These are phyloP conservation scores for Colletotrichum nymphaeae DNA, from an alignment of 2,329 filamentous ascomycete species.

Conservation along the genomic window DNA sequence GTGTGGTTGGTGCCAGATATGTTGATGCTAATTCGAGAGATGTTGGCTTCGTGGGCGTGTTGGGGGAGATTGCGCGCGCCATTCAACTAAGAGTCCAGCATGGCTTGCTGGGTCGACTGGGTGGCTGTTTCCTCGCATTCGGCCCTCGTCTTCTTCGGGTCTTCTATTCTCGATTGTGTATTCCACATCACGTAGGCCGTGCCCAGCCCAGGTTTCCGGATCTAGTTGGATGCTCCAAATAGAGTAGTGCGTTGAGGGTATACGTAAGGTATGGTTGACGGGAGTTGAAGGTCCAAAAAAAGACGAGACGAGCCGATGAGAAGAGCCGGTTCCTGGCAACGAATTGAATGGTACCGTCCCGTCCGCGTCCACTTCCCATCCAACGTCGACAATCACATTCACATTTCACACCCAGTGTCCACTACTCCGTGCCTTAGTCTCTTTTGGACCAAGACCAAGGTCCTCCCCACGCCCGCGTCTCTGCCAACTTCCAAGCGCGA, in stretches of 20 bases:
- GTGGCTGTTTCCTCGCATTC: background rate
- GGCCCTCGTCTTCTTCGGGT: background rate
- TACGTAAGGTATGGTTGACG: constrained; percentile 13
- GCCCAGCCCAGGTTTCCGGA: background rate
- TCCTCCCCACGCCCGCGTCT: background rate
- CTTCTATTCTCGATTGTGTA: background rate
- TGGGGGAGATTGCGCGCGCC: background rate
- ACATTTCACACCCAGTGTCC: background rate
- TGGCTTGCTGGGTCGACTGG: background rate
- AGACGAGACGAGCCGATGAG: constrained; percentile 5
- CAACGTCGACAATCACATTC: background rate
- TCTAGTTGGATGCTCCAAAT: background rate
- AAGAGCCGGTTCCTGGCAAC: background rate
- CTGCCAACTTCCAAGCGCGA: constrained; percentile 1
- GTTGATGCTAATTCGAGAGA: constrained; percentile 5
- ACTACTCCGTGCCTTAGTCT: too few relatives aligned
- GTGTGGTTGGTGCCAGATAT: background rate
- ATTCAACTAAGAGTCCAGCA: background rate
- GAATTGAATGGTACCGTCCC: background rate
- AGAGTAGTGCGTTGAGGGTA: background rate
- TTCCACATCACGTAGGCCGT: constrained; percentile 6
- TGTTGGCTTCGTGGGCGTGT: background rate
- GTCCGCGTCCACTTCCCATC: background rate
- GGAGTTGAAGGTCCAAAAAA: background rate
- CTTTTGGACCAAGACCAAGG: too few relatives aligned